A percentile compares a stretch with the other conserved stretches of the same genome.
These are phyloP conservation scores for Monosporascus sp. DNA, from an alignment of 2,329 filamentous ascomycete genomes.

Conservation along the genomic window DNA sequence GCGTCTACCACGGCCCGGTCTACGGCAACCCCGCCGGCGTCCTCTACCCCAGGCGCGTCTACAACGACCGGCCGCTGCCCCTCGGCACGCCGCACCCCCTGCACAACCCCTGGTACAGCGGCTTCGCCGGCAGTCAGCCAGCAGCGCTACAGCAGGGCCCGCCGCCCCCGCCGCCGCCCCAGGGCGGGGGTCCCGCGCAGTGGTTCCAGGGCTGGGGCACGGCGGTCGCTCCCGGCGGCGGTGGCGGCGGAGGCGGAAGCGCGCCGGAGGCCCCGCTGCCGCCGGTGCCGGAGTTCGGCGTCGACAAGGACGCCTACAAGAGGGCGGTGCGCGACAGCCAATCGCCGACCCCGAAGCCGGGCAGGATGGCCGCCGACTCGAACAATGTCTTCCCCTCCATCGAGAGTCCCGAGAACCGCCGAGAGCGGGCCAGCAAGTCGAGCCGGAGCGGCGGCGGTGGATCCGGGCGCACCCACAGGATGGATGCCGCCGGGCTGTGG, in stretches of 20 bases:
- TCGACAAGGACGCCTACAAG: neutral
- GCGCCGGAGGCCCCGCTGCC: neutral
- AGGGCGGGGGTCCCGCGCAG: neutral
- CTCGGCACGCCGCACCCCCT: constrained; percentile 39
- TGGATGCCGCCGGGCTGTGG: neutral
- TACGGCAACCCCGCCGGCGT: constrained; percentile 47
- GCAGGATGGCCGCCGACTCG: neutral
- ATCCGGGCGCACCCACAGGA: neutral
- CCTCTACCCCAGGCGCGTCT: constrained; percentile 39
- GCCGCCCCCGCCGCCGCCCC: neutral
- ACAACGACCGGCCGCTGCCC: constrained; percentile 29
- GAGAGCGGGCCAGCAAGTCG: too few relatives aligned
- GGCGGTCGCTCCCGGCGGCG: constrained; percentile 1
- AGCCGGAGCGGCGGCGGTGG: too few relatives aligned
- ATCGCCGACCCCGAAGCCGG: neutral
- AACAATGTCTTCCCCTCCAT: neutral
- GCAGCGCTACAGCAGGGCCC: constrained; percentile 1
- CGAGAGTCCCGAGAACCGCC: neutral
- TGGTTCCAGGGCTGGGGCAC: constrained; percentile 19
- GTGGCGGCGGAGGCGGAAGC: neutral
- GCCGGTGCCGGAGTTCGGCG: neutral
- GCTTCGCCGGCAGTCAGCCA: constrained; percentile 23
- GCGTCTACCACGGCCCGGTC: constrained; percentile 52
- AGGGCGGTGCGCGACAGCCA: neutral
- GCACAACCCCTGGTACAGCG: constrained; percentile 38